A percentile compares a stretch with the other conserved stretches of the same genome.
These are phyloP conservation scores for Ophiostoma australiae DNA, from an alignment of 2,329 filamentous ascomycete species.

Conservation along the genomic window DNA sequence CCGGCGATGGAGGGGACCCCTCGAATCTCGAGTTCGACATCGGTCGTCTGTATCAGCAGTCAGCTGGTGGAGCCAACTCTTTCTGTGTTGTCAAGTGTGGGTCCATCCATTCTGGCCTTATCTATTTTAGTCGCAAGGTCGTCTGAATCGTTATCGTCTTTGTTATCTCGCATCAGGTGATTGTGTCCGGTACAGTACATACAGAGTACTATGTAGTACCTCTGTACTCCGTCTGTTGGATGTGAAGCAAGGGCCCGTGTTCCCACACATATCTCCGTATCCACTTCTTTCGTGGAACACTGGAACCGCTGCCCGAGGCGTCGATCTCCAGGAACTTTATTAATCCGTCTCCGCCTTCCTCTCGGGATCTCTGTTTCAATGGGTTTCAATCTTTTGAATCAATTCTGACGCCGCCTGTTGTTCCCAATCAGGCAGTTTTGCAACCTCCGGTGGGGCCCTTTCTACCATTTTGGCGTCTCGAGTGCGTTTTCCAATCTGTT, in stretches of 20 bases:
- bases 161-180: conserved; percentile 3
- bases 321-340: conserved; percentile 7
- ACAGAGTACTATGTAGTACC: not conserved
- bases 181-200: not conserved
- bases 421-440: conserved; percentile 4
- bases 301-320: not conserved
- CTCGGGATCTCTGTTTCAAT: not conserved
- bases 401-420: not conserved
- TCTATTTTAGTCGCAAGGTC: not conserved
- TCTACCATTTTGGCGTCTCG: not conserved
- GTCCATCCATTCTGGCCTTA: not conserved
- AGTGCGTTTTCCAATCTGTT: not conserved
- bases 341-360: not conserved
- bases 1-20: conserved; percentile 7
- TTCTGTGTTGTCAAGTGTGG: conserved; percentile 2
- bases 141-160: not conserved
- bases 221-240: not conserved
- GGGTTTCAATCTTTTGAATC: conserved; percentile 3
- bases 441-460: not conserved
- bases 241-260: conserved; percentile 11
- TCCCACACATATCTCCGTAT: conserved; percentile 11
- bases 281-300: not conserved
- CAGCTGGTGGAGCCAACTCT: not conserved
- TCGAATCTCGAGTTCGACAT: not conserved
- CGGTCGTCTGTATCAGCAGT: conserved; percentile 9